These are phyloP conservation scores for Rosa hybrid DNA, from an alignment of 331 rosid genomes.

Conservation along the genomic window DNA sequence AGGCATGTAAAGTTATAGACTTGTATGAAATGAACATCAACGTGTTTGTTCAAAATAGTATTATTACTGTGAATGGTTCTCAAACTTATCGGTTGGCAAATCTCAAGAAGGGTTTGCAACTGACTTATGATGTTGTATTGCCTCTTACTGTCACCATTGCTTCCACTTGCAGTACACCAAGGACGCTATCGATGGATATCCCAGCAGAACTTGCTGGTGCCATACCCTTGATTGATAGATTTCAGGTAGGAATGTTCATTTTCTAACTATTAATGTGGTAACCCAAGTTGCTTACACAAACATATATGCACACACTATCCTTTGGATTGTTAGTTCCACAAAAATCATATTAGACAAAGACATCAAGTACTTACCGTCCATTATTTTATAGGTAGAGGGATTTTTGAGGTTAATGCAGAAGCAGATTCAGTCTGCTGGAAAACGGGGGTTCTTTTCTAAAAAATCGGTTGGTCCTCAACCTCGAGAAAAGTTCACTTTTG, in stretches of 20 bases:
- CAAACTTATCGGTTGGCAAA: background rate
- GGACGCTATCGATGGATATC: constrained; percentile 63
- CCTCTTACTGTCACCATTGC: constrained; percentile 4
- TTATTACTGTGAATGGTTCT: background rate
- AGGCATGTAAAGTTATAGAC: background rate
- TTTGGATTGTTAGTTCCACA: background rate
- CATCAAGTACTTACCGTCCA: background rate
- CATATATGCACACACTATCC: background rate
- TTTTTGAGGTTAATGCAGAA: constrained; percentile 88
- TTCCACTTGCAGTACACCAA: constrained; percentile 63
- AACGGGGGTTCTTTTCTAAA: constrained; percentile 88
- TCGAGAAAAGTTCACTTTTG: constrained; percentile 79
- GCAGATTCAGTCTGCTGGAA: constrained; percentile 94
- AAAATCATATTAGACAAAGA: background rate
- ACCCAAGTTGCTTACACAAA: background rate
- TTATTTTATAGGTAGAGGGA: constrained; percentile 68
- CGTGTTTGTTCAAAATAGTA: background rate
- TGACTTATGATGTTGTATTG: background rate
- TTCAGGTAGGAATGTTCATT: constrained; percentile 57
- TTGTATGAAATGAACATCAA: background rate
- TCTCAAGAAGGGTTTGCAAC: background rate
- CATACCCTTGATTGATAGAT: constrained; percentile 83
- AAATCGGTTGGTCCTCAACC: constrained; percentile 75
- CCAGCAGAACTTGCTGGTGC: constrained; percentile 92
- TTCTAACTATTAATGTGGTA: background rate